Evolutionary conservation across 2,329 filamentous ascomycete genomes (phyloP), one percentile per base, ranked within the genome.

Genomic region (Colletotrichum salicis): DNA sequence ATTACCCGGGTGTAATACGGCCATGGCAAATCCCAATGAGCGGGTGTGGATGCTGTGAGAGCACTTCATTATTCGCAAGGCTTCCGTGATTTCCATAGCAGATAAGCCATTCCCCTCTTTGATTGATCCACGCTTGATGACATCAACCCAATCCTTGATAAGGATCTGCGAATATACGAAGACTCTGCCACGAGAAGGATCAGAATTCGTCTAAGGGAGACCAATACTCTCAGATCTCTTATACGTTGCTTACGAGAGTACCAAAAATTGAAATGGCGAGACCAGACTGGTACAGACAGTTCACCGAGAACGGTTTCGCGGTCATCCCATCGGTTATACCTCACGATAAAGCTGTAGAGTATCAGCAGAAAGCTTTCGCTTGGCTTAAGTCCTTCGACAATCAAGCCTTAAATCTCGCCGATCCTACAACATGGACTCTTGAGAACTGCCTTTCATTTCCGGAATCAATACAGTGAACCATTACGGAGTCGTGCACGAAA

Each of bases 251-350:
- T 29, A 5, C 27, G 27, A 29, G 3, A 41, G 19, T 41, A 41
- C n/a, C 41, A 13, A 57, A 19, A 19, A 35, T 27, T 5, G 22
- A 37, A 24, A 65, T 69, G 54, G 5, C 10, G 5, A 7, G 10
- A 29, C 15, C 41, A 12, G 79, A 82, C 75, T 83, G 80, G 78
- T 73, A 78, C 31, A 79, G 80, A 51, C 80, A 83, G 27, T 76
- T 78, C n/a, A 52, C 74, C 27, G 74, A 71, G 7, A 58, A 87
- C 66, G 85, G 85, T 4, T 86, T 78, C 72, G 82, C 82, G 1
- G 80, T 87, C n/a, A 77, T 87, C 65, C 86, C 86, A 67, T 81
- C 81, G 2, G 84, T 83, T 1, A 81, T 87, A 55, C 82, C 84
- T 0, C 75, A 73, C 2, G 84, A 84, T 24, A 78, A 79, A 35